Evolutionary conservation across 2,329 filamentous ascomycete species (phyloP).

Genomic region (Fusarium nygamai): DNA sequence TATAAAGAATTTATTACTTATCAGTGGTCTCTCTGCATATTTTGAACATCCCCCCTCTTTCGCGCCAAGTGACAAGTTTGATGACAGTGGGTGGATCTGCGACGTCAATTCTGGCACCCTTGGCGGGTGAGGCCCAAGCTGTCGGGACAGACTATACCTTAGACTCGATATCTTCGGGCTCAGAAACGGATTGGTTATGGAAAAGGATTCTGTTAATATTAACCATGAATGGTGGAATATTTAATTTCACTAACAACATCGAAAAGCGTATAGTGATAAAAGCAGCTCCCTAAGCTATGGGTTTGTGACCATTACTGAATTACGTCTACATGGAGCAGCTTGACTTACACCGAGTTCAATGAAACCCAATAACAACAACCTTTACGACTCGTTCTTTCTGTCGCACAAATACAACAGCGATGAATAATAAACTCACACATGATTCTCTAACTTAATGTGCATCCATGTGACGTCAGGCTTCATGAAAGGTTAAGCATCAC

Average conservation of each 20-base stretch:
- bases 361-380: neutral
- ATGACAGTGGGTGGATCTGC: neutral
- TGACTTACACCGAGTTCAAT: constrained; percentile 1
- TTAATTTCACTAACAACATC: rapidly evolving
- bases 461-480: constrained; percentile 11
- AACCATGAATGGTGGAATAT: rapidly evolving
- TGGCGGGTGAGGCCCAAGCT: neutral
- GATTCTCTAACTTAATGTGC: neutral
- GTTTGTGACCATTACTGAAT: neutral
- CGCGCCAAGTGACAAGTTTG: neutral
- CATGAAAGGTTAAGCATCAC: neutral
- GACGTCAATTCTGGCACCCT: neutral
- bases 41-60: neutral
- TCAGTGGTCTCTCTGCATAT: neutral
- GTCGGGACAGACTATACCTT: neutral
- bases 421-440: neutral
- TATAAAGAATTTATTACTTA: neutral
- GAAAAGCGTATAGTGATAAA: rapidly evolving
- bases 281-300: neutral
- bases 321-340: neutral
- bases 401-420: constrained; percentile 15
- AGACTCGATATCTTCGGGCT: neutral
- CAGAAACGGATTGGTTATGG: no score
- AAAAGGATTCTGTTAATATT: rapidly evolving
- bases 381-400: neutral